Evolutionary conservation across 371 early-diverging fungal genomes (phyloP), one percentile per base, ranked within the genome.

Genomic region (Syncephalastrum monosporum): DNA sequence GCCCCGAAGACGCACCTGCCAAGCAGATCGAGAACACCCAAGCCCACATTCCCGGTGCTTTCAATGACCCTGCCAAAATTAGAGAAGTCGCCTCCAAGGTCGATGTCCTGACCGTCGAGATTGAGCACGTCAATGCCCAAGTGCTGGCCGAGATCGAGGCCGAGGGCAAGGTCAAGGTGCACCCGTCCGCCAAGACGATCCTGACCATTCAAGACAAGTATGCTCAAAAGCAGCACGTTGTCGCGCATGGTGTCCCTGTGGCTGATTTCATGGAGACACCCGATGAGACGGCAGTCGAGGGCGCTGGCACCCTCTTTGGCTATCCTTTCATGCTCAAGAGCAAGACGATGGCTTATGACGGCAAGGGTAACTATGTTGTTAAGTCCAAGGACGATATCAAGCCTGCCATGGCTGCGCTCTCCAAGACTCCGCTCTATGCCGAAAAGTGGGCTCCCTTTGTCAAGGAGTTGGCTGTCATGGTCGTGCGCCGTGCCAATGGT

Each of bases 381-480:
- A 79, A 82, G 43, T 71, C 76, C 4, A 83, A 75, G 21, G 66
- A 53, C 12, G 94, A 96, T 52, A 72, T 91, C 25, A 69, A 75
- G 3, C 63, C 69, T 6, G 93, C 91, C 0, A 73, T 88, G 19
- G 71, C 72, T 2, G 81, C 83, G 23, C 60, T 82, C 6, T 66
- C 72, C 21, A 74, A 73, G 21, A 79, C 82, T 1, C 80, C 80
- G 13, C 70, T 94, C 44, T 98, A 97, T 69, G 93, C 89, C 4
- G 98, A 98, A 64, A 91, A 91, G 57, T 95, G 91, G 90, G 93
- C 94, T n/a, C 82, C 86, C 4, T 98, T 94, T 71, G 77, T 72
- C 50, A 91, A 92, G 64, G 98, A 98, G 68, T 70, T 98, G 27
- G 97, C 97, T 2, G 95, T 96, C 21, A 96, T 98, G 95, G 97